These are phyloP conservation scores for Dalbergia cochinchinensis DNA, from an alignment of 306 rosid genomes.

Conservation along the genomic window DNA sequence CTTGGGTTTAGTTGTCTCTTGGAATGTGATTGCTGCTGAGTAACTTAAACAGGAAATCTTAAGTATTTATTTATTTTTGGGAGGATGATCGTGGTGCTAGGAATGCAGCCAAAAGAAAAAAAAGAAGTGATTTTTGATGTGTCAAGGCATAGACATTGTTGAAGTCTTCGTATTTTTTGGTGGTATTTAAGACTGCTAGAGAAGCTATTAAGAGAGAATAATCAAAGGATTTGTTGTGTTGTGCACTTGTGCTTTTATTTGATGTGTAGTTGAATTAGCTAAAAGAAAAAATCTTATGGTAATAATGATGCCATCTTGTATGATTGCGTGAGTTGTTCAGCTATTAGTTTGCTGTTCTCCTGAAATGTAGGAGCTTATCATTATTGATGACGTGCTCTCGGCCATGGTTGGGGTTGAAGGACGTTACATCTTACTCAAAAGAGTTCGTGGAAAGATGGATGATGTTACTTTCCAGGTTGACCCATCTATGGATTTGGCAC, in stretches of 20 bases:
- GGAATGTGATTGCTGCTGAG: not conserved
- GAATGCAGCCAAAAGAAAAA: not conserved
- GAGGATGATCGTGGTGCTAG: not conserved
- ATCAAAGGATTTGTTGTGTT: not conserved
- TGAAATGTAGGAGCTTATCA: slow-evolving; percentile 82
- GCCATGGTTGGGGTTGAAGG: slow-evolving; percentile 93
- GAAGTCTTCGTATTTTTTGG: not conserved
- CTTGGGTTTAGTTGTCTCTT: slow-evolving; percentile 6
- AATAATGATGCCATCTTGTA: not conserved
- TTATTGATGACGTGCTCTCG: slow-evolving; percentile 89
- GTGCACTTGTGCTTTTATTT: not conserved
- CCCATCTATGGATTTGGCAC: slow-evolving; percentile 94
- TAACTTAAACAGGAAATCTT: not conserved
- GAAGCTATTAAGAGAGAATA: slow-evolving; percentile 12
- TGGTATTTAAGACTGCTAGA: not conserved
- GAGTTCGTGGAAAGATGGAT: slow-evolving; percentile 68
- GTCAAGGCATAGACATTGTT: slow-evolving; percentile 1
- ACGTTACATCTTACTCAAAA: slow-evolving; percentile 78
- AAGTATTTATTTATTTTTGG: not conserved
- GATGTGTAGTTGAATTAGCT: not conserved
- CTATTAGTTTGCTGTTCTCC: slow-evolving; percentile 40
- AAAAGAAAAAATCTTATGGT: not conserved
- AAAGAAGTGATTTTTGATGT: not conserved
- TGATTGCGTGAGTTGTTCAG: slow-evolving; percentile 11
- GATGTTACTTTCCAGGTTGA: slow-evolving; percentile 69